Evolutionary conservation across 768 basidiomycete genomes (phyloP).

Genomic region (Hypsizygus marmoreus): DNA sequence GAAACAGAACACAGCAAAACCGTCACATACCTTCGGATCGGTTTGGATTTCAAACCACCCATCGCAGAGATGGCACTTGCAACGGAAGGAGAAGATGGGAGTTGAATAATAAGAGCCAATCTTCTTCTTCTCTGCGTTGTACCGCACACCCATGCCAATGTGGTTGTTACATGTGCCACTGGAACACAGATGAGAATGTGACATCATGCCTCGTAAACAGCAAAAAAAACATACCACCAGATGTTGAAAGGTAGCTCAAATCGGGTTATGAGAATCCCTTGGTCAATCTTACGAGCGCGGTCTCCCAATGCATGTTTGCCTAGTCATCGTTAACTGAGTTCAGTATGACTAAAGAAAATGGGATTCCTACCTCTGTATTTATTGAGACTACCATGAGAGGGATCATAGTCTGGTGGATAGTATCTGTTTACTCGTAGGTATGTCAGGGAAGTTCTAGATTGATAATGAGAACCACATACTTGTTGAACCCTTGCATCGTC

Average conservation of each 20-base stretch:
- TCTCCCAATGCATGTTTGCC: conserved; percentile 95
- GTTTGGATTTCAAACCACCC: conserved; percentile 99
- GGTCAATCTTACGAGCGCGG: conserved; percentile 92
- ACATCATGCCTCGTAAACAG: no score
- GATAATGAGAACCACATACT: conserved; percentile 26
- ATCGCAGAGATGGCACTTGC: conserved; percentile 96
- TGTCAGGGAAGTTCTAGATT: not conserved
- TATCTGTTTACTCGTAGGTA: conserved; percentile 35
- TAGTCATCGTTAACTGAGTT: conserved; percentile 29
- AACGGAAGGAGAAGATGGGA: conserved; percentile 92
- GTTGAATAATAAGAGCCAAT: conserved; percentile 94
- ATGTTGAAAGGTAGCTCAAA: conserved; percentile 98
- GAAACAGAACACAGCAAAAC: not conserved
- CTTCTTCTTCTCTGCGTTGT: conserved; percentile 99
- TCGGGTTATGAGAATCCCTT: conserved; percentile 93
- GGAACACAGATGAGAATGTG: no score
- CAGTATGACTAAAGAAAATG: not conserved
- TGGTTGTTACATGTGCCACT: conserved; percentile 95
- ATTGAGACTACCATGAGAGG: conserved; percentile 69
- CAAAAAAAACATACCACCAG: conserved; percentile 86
- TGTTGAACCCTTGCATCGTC: conserved; percentile 51
- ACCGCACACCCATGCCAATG: conserved; percentile 99
- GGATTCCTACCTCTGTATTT: conserved; percentile 58
- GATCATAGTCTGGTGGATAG: conserved; percentile 54
- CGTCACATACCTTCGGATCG: conserved; percentile 79